Conservation (phyloP, 108 stramenopile genomes). For the Discostella pseudostelligera region DNA sequence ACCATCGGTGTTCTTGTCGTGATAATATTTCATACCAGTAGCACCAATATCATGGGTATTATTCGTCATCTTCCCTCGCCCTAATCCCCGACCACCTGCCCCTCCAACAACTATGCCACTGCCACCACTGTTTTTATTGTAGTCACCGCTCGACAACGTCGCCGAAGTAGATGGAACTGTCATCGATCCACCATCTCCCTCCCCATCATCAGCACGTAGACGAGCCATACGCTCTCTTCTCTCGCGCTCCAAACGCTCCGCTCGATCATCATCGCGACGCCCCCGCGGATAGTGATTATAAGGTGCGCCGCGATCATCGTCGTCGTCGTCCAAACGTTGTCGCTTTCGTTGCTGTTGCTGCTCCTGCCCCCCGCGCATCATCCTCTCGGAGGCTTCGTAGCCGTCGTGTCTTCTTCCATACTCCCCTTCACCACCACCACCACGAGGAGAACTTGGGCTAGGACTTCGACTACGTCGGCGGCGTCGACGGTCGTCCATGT, state of each 20-base stretch:
- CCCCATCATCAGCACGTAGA: constrained; percentile 67
- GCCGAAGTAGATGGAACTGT: not conserved
- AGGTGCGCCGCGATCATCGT: constrained; percentile 2
- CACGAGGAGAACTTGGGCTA: not conserved
- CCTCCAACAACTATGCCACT: too few relatives aligned
- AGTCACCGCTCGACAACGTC: too few relatives aligned
- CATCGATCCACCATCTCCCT: constrained; percentile 55
- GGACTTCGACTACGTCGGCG: constrained; percentile 8
- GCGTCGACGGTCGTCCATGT: constrained; percentile 8
- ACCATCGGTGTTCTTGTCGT: constrained; percentile 7
- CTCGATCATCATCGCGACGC: constrained; percentile 7
- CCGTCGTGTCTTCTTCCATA: too few relatives aligned
- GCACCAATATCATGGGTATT: not conserved
- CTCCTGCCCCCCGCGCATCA: not conserved
- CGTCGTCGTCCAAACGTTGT: not conserved
- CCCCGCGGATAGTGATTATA: constrained; percentile 1
- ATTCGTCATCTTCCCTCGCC: not conserved
- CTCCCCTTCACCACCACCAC: too few relatives aligned
- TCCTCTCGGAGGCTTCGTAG: too few relatives aligned
- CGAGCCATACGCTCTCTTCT: constrained; percentile 77
- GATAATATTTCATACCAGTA: constrained; percentile 22
- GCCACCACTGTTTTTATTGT: too few relatives aligned
- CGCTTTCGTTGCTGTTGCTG: not conserved
- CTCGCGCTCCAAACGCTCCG: constrained; percentile 50
- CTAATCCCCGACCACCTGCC: constrained; percentile 17